Conservation (phyloP, 768 basidiomycete species). For the Epithele typhae region DNA sequence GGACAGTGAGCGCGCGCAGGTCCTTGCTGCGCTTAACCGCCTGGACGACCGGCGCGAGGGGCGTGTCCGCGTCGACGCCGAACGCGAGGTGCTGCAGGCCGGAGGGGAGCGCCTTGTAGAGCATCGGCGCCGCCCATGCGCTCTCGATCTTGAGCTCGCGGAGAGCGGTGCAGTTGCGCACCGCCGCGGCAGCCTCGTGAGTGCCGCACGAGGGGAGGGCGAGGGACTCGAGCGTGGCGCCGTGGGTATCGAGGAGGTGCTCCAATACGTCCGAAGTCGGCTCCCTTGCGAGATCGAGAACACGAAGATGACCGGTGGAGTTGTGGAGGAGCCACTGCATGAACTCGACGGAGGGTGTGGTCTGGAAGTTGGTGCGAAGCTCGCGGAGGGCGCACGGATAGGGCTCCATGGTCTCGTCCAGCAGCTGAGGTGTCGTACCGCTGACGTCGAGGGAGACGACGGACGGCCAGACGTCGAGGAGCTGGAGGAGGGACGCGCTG, state of each 20-base stretch:
- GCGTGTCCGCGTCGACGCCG: slow-evolving; percentile 52
- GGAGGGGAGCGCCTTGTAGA: slow-evolving; percentile 47
- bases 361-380: slow-evolving; percentile 63
- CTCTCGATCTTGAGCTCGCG: slow-evolving; percentile 54
- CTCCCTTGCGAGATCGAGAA: slow-evolving; percentile 57
- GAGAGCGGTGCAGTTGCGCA: slow-evolving; percentile 47
- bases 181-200: slow-evolving; percentile 40
- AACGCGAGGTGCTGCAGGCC: slow-evolving; percentile 54
- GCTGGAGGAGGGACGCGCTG: slow-evolving; percentile 48
- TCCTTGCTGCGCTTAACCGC: slow-evolving; percentile 41
- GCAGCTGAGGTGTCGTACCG: slow-evolving; percentile 51
- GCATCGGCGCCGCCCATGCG: slow-evolving; percentile 38
- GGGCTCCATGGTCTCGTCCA: slow-evolving; percentile 38
- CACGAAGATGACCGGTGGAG: slow-evolving; percentile 44
- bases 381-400: slow-evolving; percentile 45
- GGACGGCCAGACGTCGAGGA: slow-evolving; percentile 60
- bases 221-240: slow-evolving; percentile 46
- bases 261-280: slow-evolving; percentile 53
- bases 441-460: slow-evolving; percentile 45
- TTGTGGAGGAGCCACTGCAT: slow-evolving; percentile 66
- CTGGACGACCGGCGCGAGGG: slow-evolving; percentile 51
- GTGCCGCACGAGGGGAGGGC: slow-evolving; percentile 52
- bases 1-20: slow-evolving; percentile 48
- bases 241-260: slow-evolving; percentile 47
- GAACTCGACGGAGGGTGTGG: slow-evolving; percentile 57